Percentiles rank a stretch among this genome's conserved stretches.
phyloP scores from a whole-genome alignment of 495 filamentous ascomycete species.

The Tuber indicum region DNA sequence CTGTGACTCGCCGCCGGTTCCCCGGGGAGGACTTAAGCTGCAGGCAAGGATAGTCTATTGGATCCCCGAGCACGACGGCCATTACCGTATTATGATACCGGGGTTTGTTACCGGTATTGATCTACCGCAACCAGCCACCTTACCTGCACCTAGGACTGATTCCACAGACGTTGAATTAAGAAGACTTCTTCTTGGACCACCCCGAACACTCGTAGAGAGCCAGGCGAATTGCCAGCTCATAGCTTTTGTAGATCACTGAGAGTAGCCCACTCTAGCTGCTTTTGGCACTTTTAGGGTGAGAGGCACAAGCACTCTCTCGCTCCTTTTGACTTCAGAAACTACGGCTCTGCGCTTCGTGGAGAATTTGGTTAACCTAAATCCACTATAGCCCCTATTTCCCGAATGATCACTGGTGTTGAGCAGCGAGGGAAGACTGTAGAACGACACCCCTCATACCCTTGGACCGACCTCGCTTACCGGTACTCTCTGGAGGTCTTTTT shows the following conservation, averaged over 20 bases:
- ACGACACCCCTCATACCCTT: slow-evolving; percentile 68
- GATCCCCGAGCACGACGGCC: too few species aligned
- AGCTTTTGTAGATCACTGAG: background rate
- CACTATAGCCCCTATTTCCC: background rate
- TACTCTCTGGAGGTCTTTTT: slow-evolving; percentile 78
- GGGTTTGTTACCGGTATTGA: background rate
- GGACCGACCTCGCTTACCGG: slow-evolving; percentile 59
- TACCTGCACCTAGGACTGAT: background rate
- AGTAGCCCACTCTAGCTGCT: background rate
- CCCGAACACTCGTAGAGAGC: background rate
- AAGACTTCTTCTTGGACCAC: background rate
- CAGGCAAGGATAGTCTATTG: background rate
- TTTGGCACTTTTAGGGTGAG: background rate
- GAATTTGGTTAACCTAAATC: slow-evolving; percentile 1
- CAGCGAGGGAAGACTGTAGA: slow-evolving; percentile 91
- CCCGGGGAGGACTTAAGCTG: background rate
- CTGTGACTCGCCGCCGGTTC: background rate
- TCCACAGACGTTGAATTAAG: background rate
- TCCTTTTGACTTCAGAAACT: background rate
- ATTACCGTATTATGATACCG: background rate
- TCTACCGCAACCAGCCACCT: background rate
- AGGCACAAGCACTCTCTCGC: background rate
- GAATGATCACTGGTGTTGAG: background rate
- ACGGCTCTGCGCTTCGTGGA: background rate
- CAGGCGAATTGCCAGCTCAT: background rate